Base-by-base conservation (phyloP, 2,329 filamentous ascomycete species). In the Verticillium tricorpus region DNA sequence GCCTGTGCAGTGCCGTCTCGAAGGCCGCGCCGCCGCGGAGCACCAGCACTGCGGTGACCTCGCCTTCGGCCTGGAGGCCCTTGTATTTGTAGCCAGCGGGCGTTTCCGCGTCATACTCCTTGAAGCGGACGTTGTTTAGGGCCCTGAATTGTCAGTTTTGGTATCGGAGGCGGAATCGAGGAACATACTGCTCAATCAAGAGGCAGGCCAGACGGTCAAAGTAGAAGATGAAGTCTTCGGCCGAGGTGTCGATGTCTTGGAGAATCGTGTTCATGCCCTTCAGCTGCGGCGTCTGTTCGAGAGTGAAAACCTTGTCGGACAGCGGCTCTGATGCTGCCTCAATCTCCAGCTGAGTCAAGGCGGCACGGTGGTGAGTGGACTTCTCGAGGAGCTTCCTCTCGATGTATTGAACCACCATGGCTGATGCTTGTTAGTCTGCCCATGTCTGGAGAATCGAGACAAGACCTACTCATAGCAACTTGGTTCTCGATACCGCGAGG, bases 141-240 rank as follows among this genome's bases (percentile, higher is more conserved):
- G 91, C 91, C 71, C 90, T 92, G 61, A 31, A 34, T 25, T 39
- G 25, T 34, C 54, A 31, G 25, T 12, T 31, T 9, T n/a, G n/a
- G 50, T 7, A 12, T 54, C 50, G 8, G 14, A 34, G 28, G 17
- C 1, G 5, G 22, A 2, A 17, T n/a, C 2, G 19, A 35, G 28
- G 11, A 15, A 76, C 83, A 64, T 75, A 89, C 85, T 87, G 80
- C 74, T 98, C 94, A 56, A 98, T 85, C 31, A 98, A 81, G 59
- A 97, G 80, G n/a, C 90, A 87, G 2, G 91, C 87, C 40, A 98
- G 80, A 40, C 95, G 86, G 75, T 99, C 93, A 74, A 98, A 97
- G 76, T 98, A 98, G 76, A 98, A 98, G 65, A 97, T 92, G 73
- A 97, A 98, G 69, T 98, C 93, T 72, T 97, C 94, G 52, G 91